These are phyloP conservation scores for Fusarium redolens DNA, from an alignment of 2,329 filamentous ascomycete genomes.

Conservation along the genomic window DNA sequence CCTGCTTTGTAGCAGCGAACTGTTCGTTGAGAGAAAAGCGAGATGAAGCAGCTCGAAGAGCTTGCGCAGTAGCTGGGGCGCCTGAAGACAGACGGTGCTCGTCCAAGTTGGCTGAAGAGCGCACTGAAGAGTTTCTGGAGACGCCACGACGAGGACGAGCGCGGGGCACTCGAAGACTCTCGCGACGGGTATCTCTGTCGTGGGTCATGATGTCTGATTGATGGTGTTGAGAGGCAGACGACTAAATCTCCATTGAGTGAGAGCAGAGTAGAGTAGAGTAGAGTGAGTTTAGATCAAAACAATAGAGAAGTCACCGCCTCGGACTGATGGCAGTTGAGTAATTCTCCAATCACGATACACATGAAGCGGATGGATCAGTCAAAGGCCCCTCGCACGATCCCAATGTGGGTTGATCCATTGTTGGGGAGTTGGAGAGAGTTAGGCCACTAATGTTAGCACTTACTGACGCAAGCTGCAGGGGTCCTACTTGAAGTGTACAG, in stretches of 20 bases:
- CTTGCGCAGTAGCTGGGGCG: slow-evolving; percentile 29
- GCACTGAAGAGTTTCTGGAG: slow-evolving; percentile 41
- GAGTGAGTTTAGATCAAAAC: neutral
- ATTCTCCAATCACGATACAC: slow-evolving; percentile 41
- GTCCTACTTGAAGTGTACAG: neutral
- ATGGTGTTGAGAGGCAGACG: slow-evolving; percentile 9
- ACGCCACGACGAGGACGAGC: slow-evolving; percentile 29
- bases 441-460: neutral
- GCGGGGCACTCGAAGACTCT: slow-evolving; percentile 47
- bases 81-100: slow-evolving; percentile 36
- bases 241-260: slow-evolving; percentile 13
- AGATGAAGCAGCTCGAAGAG: slow-evolving; percentile 53
- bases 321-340: slow-evolving; percentile 14
- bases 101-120: slow-evolving; percentile 40
- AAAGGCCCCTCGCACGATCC: slow-evolving; percentile 27
- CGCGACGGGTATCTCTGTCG: slow-evolving; percentile 40
- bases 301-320: slow-evolving; percentile 29
- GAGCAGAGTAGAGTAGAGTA: neutral
- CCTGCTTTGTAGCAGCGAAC: slow-evolving; percentile 59
- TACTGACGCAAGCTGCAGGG: slow-evolving; percentile 13
- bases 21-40: slow-evolving; percentile 61
- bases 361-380: slow-evolving; percentile 32
- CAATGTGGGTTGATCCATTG: slow-evolving; percentile 36
- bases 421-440: slow-evolving; percentile 12
- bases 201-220: slow-evolving; percentile 38